Conservation (phyloP, 352 stramenopile species). For the Pythium graminicola region DNA sequence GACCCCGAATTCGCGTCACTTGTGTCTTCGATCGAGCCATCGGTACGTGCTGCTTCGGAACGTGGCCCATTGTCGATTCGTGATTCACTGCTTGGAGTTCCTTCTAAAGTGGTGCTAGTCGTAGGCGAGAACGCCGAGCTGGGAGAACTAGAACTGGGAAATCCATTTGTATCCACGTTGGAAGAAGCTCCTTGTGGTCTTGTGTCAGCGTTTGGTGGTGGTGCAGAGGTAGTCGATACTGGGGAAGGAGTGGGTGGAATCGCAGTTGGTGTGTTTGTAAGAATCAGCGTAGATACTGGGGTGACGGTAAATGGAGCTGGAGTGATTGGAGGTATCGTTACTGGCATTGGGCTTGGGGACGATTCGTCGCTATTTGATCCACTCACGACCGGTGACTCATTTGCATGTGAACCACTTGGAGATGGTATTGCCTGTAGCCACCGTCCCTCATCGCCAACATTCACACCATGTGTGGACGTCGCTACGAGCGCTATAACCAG, state of each 20-base stretch:
- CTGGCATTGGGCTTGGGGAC: no score
- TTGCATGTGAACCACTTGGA: neutral
- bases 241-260: neutral
- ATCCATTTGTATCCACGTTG: neutral
- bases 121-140: neutral
- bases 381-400: neutral
- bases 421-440: conserved; percentile 1
- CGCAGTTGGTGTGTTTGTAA: neutral
- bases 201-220: no score
- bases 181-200: no score
- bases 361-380: neutral
- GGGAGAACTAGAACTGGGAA: neutral
- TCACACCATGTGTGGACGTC: neutral
- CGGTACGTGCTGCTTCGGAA: neutral
- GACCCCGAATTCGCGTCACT: neutral
- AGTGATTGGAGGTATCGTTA: no score
- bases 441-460: neutral
- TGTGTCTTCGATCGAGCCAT: neutral
- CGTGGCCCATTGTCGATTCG: no score
- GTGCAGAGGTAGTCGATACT: neutral
- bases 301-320: no score
- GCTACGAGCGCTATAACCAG: neutral
- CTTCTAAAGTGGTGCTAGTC: neutral
- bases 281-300: neutral
- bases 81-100: no score